These are phyloP conservation scores for Friedmanniomyces endolithicus DNA, from an alignment of 495 filamentous ascomycete genomes.

Conservation along the genomic window DNA sequence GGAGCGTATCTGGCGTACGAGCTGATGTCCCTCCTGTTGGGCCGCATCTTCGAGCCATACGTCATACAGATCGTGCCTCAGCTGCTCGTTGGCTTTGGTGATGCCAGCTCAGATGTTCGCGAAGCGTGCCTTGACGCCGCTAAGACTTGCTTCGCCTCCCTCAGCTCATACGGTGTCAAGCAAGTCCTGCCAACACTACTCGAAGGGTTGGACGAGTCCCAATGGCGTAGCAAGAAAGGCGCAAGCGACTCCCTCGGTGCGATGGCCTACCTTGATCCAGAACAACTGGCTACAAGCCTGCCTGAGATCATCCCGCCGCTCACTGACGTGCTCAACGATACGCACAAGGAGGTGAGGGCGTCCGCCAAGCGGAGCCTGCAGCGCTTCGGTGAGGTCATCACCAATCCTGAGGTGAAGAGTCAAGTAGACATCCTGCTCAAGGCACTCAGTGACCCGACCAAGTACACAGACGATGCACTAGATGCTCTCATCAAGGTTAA, in stretches of 20 bases:
- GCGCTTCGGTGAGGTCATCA: constrained; percentile 95
- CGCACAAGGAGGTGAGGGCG: constrained; percentile 86
- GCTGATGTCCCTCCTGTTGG: constrained; percentile 72
- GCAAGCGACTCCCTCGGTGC: constrained; percentile 91
- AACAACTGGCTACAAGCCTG: constrained; percentile 81
- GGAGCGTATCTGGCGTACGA: constrained; percentile 85
- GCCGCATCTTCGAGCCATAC: constrained; percentile 85
- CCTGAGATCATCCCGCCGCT: constrained; percentile 94
- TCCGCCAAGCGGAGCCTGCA: constrained; percentile 92
- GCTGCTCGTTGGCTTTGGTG: constrained; percentile 77
- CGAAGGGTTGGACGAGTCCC: constrained; percentile 83
- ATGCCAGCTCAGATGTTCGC: constrained; percentile 74
- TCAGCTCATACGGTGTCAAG: constrained; percentile 94
- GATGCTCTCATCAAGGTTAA: constrained; percentile 89
- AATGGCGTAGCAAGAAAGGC: constrained; percentile 97
- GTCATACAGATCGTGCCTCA: constrained; percentile 91
- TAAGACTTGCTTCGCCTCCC: constrained; percentile 81
- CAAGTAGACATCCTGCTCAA: constrained; percentile 84
- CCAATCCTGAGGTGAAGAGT: constrained; percentile 88
- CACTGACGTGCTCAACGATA: constrained; percentile 87
- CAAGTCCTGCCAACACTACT: constrained; percentile 82
- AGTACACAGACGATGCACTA: constrained; percentile 89
- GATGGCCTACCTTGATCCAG: constrained; percentile 94
- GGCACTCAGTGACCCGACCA: constrained; percentile 92
- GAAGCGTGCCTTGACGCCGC: constrained; percentile 86